phyloP scores from a whole-genome alignment of 139 green algal genomes.

The Chlamydomonas eustigma region DNA sequence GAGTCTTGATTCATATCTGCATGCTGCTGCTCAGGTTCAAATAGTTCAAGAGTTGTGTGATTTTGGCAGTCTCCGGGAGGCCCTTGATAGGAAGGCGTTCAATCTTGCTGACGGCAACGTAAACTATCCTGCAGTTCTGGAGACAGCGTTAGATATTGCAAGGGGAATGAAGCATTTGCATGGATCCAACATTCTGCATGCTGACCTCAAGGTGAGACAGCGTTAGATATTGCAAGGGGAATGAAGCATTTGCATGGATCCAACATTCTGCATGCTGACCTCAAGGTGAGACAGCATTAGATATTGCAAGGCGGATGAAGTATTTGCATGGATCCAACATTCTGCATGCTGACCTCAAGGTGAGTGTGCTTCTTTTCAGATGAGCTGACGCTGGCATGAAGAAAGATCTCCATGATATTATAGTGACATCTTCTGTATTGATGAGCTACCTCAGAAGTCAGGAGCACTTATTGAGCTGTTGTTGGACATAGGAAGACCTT shows the following conservation, averaged over 20 bases:
- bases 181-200: constrained; percentile 35
- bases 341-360: not conserved
- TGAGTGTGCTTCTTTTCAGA: not conserved
- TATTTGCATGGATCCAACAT: not conserved
- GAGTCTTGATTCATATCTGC: not conserved
- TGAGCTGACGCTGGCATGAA: not conserved
- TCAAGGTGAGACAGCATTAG: not conserved
- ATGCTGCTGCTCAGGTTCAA: constrained; percentile 38
- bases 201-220: constrained; percentile 44
- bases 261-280: not conserved
- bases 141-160: constrained; percentile 38
- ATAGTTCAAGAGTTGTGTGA: constrained; percentile 57
- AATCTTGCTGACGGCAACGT: not conserved
- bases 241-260: not conserved
- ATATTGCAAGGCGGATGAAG: not conserved
- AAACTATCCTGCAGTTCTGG: constrained; percentile 38
- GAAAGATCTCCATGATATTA: too few relatives aligned
- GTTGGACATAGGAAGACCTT: too few relatives aligned
- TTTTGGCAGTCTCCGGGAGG: constrained; percentile 36
- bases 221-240: too few relatives aligned
- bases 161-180: constrained; percentile 44
- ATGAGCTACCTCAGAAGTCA: too few relatives aligned
- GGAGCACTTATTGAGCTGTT: too few relatives aligned
- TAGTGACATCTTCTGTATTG: too few relatives aligned
- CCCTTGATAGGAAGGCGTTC: constrained; percentile 14